These are phyloP conservation scores for Catenaria anguillulae DNA, from an alignment of 371 early-diverging fungal genomes.

Conservation along the genomic window DNA sequence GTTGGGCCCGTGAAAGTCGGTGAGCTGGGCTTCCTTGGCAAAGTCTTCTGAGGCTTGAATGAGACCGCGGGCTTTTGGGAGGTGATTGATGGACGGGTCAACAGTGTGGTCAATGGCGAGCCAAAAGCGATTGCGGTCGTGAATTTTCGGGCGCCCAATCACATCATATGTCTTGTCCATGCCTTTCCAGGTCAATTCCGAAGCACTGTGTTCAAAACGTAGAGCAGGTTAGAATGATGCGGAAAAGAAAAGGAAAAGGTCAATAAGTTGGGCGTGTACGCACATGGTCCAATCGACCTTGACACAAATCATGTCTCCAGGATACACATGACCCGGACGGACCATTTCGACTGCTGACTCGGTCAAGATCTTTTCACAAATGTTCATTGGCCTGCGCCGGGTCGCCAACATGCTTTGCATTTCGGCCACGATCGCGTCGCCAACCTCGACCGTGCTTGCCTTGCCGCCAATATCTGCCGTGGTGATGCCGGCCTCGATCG, in stretches of 20 bases:
- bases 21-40: conserved; percentile 51
- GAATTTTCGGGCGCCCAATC: conserved; percentile 52
- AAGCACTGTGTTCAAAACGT: too few relatives aligned
- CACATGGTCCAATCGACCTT: conserved; percentile 65
- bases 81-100: conserved; percentile 54
- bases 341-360: conserved; percentile 52
- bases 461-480: conserved; percentile 81
- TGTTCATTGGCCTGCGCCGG: conserved; percentile 48
- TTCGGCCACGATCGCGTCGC: conserved; percentile 59
- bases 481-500: conserved; percentile 63
- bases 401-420: conserved; percentile 18
- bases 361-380: conserved; percentile 55
- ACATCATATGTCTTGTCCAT: conserved; percentile 66
- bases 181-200: conserved; percentile 67
- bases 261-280: too few relatives aligned
- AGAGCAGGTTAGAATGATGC: too few relatives aligned
- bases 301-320: conserved; percentile 66
- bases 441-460: conserved; percentile 65
- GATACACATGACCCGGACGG: conserved; percentile 41
- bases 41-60: conserved; percentile 47
- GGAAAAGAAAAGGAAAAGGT: too few relatives aligned
- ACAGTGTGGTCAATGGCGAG: conserved; percentile 64
- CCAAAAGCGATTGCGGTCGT: conserved; percentile 68
- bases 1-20: conserved; percentile 56
- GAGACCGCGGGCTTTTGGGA: conserved; percentile 46